Percentiles rank a stretch among this genome's conserved stretches.
phyloP scores from a whole-genome alignment of 202 grass and related monocot genomes.

The Carex sylvatica region DNA sequence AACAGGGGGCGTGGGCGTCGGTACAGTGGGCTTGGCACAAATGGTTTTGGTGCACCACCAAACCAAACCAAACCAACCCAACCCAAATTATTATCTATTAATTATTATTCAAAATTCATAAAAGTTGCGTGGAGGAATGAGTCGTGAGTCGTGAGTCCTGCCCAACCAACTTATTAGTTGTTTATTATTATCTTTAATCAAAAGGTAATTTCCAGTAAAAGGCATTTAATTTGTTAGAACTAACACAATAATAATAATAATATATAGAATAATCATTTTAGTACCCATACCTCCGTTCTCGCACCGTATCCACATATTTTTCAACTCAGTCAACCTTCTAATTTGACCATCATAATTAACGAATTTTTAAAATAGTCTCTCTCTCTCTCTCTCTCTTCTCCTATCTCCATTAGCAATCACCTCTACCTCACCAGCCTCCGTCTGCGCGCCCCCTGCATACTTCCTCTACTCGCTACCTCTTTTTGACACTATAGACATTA shows the following conservation, averaged over 20 bases:
- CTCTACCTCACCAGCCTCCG: too few relatives aligned
- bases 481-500: too few relatives aligned
- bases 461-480: too few relatives aligned
- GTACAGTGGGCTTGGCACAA: slow-evolving; percentile 15
- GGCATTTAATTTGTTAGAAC: not conserved
- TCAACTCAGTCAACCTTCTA: too few relatives aligned
- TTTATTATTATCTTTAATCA: not conserved
- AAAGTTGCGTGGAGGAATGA: slow-evolving; percentile 4
- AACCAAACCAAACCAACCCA: slow-evolving; percentile 3
- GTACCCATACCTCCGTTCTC: too few relatives aligned
- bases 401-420: too few relatives aligned
- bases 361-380: too few relatives aligned
- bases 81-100: not conserved
- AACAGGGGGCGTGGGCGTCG: slow-evolving; percentile 10
- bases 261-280: too few relatives aligned
- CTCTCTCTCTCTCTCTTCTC: too few relatives aligned
- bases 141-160: not conserved
- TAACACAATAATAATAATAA: not conserved
- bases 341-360: too few relatives aligned
- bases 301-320: too few relatives aligned
- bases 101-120: not conserved
- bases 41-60: slow-evolving; percentile 16
- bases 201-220: not conserved
- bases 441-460: too few relatives aligned
- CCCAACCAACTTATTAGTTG: not conserved